Percentiles rank a stretch among this genome's conserved stretches.
Conservation (phyloP, 2,329 filamentous ascomycete genomes). For the Alternaria arbusti region DNA sequence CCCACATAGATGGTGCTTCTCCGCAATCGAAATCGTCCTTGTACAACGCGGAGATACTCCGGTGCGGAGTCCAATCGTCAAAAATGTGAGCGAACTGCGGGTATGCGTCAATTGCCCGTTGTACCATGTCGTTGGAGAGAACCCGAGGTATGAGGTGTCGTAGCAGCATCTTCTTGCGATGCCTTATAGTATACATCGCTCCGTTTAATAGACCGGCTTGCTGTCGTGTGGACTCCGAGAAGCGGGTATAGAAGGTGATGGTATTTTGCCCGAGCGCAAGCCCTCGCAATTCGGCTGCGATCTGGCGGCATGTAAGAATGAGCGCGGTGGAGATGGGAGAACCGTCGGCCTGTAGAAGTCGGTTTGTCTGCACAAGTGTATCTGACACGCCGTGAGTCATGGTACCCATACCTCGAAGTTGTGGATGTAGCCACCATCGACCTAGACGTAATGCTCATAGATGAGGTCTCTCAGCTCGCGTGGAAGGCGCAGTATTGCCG, state of each 20-base stretch:
- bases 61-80: neutral
- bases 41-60: rapidly evolving
- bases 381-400: too few species aligned
- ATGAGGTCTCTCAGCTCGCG: neutral
- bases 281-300: neutral
- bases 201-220: neutral
- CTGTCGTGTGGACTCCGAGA: neutral
- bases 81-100: neutral
- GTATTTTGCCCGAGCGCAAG: neutral
- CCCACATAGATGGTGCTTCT: neutral
- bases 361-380: neutral
- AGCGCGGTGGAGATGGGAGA: neutral
- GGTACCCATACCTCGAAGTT: neutral
- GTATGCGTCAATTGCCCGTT: neutral
- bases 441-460: neutral
- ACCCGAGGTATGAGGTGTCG: neutral
- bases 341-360: neutral
- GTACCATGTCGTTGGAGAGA: neutral
- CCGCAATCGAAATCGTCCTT: neutral
- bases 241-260: neutral
- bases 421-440: neutral
- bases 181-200: neutral
- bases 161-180: neutral
- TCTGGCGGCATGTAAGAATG: neutral
- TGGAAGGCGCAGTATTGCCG: neutral